Evolutionary conservation across 495 filamentous ascomycete genomes (phyloP).

Genomic region (Lasiosphaeriaceae sp.): DNA sequence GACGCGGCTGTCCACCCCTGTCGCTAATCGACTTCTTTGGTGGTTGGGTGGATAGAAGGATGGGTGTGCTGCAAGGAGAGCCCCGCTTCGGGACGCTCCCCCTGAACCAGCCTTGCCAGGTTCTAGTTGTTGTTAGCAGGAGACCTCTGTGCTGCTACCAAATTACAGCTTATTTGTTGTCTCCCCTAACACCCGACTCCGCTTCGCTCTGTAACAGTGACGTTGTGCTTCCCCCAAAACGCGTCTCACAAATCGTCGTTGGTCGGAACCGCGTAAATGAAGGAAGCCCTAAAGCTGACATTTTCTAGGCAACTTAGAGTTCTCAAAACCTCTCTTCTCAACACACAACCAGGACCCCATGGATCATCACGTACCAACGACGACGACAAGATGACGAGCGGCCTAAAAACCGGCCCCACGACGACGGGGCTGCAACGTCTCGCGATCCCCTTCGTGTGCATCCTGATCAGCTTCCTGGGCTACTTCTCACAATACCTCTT

Average conservation of each 20-base stretch:
- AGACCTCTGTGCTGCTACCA: too few species aligned
- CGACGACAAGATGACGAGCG: constrained; percentile 17
- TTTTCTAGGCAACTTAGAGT: background rate
- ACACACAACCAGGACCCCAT: background rate
- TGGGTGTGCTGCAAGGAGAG: too few species aligned
- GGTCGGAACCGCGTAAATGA: too few species aligned
- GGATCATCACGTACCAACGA: constrained; percentile 5
- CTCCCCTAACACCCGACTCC: too few species aligned
- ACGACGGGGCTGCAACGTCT: constrained; percentile 40
- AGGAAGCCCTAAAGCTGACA: background rate
- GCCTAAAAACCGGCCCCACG: constrained; percentile 25
- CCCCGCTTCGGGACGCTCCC: too few species aligned
- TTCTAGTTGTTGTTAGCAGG: too few species aligned
- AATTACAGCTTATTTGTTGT: too few species aligned
- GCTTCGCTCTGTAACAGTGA: background rate
- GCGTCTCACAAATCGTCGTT: too few species aligned
- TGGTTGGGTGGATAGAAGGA: too few species aligned
- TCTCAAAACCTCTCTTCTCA: background rate
- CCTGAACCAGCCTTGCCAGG: too few species aligned
- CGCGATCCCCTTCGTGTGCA: constrained; percentile 63
- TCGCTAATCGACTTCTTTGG: too few species aligned
- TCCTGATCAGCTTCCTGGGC: constrained; percentile 71
- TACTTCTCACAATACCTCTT: constrained; percentile 86
- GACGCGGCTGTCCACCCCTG: too few species aligned
- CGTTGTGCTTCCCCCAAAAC: background rate